These are phyloP conservation scores for Trichopus zeylanicus DNA, from an alignment of 116 monocot species.

Conservation along the genomic window DNA sequence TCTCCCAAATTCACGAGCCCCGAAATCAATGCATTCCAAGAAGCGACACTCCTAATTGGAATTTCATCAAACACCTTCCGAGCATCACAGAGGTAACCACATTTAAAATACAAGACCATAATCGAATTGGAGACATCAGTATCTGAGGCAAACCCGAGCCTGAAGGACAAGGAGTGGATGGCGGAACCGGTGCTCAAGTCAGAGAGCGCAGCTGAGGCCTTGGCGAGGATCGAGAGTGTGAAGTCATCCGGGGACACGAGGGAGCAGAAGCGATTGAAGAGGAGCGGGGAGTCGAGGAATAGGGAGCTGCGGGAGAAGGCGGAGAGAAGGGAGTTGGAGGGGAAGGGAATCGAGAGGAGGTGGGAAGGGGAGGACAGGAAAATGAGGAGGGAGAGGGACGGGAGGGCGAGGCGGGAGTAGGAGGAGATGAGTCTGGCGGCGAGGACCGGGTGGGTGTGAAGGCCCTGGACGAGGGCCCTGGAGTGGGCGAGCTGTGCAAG, in stretches of 20 bases:
- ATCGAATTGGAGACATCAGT: slow-evolving; percentile 35
- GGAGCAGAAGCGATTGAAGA: slow-evolving; percentile 26
- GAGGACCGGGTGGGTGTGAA: slow-evolving; percentile 15
- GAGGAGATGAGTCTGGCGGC: slow-evolving; percentile 16
- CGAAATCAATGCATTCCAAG: slow-evolving; percentile 47
- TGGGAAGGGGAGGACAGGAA: slow-evolving; percentile 4
- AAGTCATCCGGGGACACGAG: slow-evolving; percentile 22
- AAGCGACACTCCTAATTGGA: slow-evolving; percentile 34
- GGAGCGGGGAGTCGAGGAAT: slow-evolving; percentile 22
- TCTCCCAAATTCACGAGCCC: slow-evolving; percentile 6
- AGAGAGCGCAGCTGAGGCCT: slow-evolving; percentile 24
- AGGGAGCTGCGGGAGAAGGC: slow-evolving; percentile 24
- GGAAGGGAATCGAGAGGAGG: slow-evolving; percentile 9
- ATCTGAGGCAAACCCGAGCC: slow-evolving; percentile 25
- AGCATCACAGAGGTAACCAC: slow-evolving; percentile 6
- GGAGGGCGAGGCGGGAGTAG: slow-evolving; percentile 11
- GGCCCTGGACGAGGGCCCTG: slow-evolving; percentile 9
- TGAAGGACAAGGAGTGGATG: slow-evolving; percentile 26
- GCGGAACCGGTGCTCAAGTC: neutral
- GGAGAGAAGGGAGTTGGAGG: slow-evolving; percentile 42
- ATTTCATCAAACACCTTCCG: slow-evolving; percentile 65
- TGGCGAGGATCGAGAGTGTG: slow-evolving; percentile 39
- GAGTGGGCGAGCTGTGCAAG: slow-evolving; percentile 12
- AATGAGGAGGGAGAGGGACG: slow-evolving; percentile 16
- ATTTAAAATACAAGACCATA: slow-evolving; percentile 18